Percentiles rank a stretch among this genome's conserved stretches.
phyloP scores from a whole-genome alignment of 148 eudicot species.

The Cornus controversa region DNA sequence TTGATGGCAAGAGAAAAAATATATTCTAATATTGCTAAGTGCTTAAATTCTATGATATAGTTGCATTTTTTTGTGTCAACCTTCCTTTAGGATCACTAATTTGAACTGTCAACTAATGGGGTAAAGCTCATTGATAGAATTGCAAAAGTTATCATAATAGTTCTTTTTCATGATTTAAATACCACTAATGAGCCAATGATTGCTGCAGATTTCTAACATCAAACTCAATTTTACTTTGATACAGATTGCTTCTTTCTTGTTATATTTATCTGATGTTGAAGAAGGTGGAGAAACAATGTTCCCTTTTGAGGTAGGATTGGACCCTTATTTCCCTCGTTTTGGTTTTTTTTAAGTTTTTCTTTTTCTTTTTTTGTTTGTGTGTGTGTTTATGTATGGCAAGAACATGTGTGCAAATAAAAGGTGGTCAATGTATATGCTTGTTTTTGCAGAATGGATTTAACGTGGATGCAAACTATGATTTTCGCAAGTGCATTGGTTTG shows the following conservation, averaged over 20 bases:
- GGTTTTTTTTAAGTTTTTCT: background rate
- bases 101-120: background rate
- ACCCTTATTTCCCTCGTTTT: background rate
- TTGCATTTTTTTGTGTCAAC: background rate
- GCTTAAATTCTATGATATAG: background rate
- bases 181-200: background rate
- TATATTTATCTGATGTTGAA: slow-evolving; percentile 86
- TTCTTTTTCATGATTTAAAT: background rate
- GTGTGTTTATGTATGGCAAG: background rate
- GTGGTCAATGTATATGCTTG: slow-evolving; percentile 8
- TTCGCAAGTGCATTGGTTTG: slow-evolving; percentile 64
- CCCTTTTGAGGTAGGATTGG: slow-evolving; percentile 68
- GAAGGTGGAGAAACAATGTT: slow-evolving; percentile 98
- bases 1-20: background rate
- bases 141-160: background rate
- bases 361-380: background rate
- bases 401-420: background rate
- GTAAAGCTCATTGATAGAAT: background rate
- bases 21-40: background rate
- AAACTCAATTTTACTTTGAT: slow-evolving; percentile 11
- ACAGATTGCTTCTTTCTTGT: slow-evolving; percentile 85
- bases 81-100: background rate
- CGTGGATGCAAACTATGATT: slow-evolving; percentile 62
- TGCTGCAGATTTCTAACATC: background rate
- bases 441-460: slow-evolving; percentile 57